Evolutionary conservation across 1,139 yeast species (phyloP), one percentile per base, ranked within the genome.

Genomic region (Fermentozyma sake): DNA sequence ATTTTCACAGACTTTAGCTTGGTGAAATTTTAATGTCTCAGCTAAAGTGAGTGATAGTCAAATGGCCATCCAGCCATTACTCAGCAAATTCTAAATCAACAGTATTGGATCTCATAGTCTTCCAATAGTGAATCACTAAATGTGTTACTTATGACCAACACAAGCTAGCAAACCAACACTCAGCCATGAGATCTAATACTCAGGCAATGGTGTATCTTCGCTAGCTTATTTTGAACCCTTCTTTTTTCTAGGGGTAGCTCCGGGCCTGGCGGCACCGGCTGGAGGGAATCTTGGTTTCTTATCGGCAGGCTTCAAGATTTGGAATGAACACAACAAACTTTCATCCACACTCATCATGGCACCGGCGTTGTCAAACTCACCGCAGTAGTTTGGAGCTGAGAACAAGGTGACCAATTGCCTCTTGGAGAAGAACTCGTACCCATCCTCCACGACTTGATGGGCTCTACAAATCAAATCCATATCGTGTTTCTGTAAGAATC

Each of bases 301-400:
- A 58, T 91, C 97, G 26, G 97, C 96, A 19, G 97, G 98, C 61
- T 91, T 91, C 57, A 91, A 76, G 50, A 91, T 89, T 63, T 91
- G 97, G 82, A 91, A 91, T 11, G 96, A 87, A 68, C 98, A 91
- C 49, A 91, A 72, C 51, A 91, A 74, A 55, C 91, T 80, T 59
- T 89, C 96, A 58, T 91, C 97, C 31, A 91, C 97, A 48, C 94
- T 80, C 98, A 91, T 91, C 95, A 91, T 89, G 20, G 97, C 97
- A 47, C 97, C 98, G 7, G 96, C 96, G 56, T 91, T 91, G 58
- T 91, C 96, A 55, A 91, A 91, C 61, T 91, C 97, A 43, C 97
- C 97, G 73, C 97, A 91, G 57, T 91, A 91, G 61, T 91, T 91
- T 42, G 97, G 98, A 28, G 97, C 97, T 27, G 93, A 79, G 54